These are phyloP conservation scores for Stagonosporopsis vannaccii DNA, from an alignment of 2,329 filamentous ascomycete genomes.

Conservation along the genomic window DNA sequence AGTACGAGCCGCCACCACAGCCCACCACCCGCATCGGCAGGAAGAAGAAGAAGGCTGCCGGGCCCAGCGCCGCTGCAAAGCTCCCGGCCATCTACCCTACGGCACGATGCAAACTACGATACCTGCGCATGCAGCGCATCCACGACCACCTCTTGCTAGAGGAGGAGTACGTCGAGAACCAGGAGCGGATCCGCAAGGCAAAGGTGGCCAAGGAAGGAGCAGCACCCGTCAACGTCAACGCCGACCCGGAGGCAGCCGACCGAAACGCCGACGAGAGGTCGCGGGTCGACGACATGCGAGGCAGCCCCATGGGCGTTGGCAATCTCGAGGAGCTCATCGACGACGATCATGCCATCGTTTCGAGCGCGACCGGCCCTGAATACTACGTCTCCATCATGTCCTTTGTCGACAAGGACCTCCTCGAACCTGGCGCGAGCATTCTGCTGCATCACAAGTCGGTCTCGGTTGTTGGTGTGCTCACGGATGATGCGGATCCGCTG, in stretches of 20 bases:
- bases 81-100: slow-evolving; percentile 93
- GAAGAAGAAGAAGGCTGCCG: slow-evolving; percentile 97
- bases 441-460: slow-evolving; percentile 97
- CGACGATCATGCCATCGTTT: slow-evolving; percentile 98
- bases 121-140: slow-evolving; percentile 97
- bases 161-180: slow-evolving; percentile 99
- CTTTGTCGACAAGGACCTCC: slow-evolving; percentile 97
- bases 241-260: slow-evolving; percentile 78
- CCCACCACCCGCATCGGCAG: slow-evolving; percentile 96
- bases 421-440: slow-evolving; percentile 95
- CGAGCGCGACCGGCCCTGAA: slow-evolving; percentile 94
- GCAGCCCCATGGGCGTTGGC: slow-evolving; percentile 97
- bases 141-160: slow-evolving; percentile 97
- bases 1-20: slow-evolving; percentile 98
- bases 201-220: slow-evolving; percentile 69
- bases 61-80: slow-evolving; percentile 93
- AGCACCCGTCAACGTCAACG: slow-evolving; percentile 61
- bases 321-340: slow-evolving; percentile 99
- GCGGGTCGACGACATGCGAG: slow-evolving; percentile 97
- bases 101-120: slow-evolving; percentile 94
- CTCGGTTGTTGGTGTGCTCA: slow-evolving; percentile 95
- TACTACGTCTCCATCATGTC: slow-evolving; percentile 99
- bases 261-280: slow-evolving; percentile 93
- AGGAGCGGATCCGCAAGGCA: slow-evolving; percentile 92
- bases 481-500: slow-evolving; percentile 92